Base-by-base conservation (phyloP, 192 early-diverging fungal species). In the Geosiphon pyriformis region DNA sequence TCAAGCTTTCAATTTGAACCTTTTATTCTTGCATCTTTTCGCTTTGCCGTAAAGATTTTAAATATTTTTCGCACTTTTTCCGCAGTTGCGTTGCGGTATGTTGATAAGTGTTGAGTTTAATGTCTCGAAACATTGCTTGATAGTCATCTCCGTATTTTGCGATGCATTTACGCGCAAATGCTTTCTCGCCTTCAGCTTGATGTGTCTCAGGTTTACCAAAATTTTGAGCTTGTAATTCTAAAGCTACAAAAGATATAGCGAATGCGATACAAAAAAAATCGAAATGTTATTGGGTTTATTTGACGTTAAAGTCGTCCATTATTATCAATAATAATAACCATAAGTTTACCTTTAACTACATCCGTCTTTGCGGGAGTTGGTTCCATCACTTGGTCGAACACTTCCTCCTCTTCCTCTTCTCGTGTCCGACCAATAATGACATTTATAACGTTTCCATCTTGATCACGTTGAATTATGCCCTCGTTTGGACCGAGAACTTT, bases 401-500 rank as follows among this genome's bases (percentile, higher is more conserved):
- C 32, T 66, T 77, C 76, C n/a, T 61, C 70, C 32, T 77, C 79
- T 31, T 81, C 74, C 34, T 79, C 67, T 26, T 72, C 65, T 69
- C 75, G 78, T 35, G 79, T 77, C n/a, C 85, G 82, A 1, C 84
- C 80, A 26, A 87, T 70, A 74, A 88, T 83, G 12, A 90, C 77
- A 27, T 85, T 86, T 25, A 87, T 64, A 23, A 92, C 78, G 66
- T 89, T 89, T 22, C 90, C 90, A 1, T 83, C 79, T 26, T 86
- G 87, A 70, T 92, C 90, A 51, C 90, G 85, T 70, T 92, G 84
- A 71, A 92, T 92, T n/a, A 90, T 75, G 73, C 88, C 90, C 72
- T 88, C 86, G 23, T 85, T 85, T 31, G 83, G 78, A 1, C 77
- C 77, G 22, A 88, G 77, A 4, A 77, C 72, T 61, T 79, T 78